phyloP scores from a whole-genome alignment of 2,329 filamentous ascomycete genomes.

The Bipolaris oryzae region DNA sequence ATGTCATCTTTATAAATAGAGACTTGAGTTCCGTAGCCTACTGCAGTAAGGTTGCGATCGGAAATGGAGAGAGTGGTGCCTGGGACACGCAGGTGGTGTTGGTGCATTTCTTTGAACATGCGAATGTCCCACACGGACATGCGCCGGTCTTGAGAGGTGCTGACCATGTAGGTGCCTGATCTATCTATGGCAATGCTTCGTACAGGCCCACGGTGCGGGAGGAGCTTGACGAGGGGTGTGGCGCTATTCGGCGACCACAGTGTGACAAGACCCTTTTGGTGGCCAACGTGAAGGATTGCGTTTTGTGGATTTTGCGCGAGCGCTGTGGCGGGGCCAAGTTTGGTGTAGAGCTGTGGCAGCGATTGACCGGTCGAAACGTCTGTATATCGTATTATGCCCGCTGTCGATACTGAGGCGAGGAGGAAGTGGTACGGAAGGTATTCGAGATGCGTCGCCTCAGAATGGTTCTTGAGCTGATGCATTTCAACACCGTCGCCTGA shows the following conservation, averaged over 20 bases:
- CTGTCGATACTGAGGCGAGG: slow-evolving; percentile 82
- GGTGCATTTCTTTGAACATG: slow-evolving; percentile 91
- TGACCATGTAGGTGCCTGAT: slow-evolving; percentile 94
- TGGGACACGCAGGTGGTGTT: slow-evolving; percentile 82
- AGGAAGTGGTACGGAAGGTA: slow-evolving; percentile 97
- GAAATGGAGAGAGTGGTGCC: slow-evolving; percentile 86
- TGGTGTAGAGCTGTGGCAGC: slow-evolving; percentile 83
- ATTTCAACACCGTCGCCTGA: slow-evolving; percentile 88
- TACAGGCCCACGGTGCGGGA: slow-evolving; percentile 88
- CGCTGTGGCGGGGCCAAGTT: slow-evolving; percentile 80
- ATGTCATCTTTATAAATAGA: slow-evolving; percentile 85
- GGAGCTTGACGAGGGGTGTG: slow-evolving; percentile 85
- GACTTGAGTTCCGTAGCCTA: slow-evolving; percentile 88
- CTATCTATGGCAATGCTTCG: slow-evolving; percentile 83
- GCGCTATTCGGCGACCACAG: slow-evolving; percentile 93
- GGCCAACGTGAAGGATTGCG: slow-evolving; percentile 87
- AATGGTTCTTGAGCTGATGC: slow-evolving; percentile 87
- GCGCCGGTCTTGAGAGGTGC: slow-evolving; percentile 83
- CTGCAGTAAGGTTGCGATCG: slow-evolving; percentile 83
- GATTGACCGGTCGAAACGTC: slow-evolving; percentile 93
- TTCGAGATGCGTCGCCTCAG: slow-evolving; percentile 91
- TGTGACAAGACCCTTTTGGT: slow-evolving; percentile 93
- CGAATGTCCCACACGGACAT: slow-evolving; percentile 97
- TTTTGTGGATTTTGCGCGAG: slow-evolving; percentile 91
- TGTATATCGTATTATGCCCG: slow-evolving; percentile 85